Base-by-base conservation (phyloP, 2,329 filamentous ascomycete species). In the Cercospora brassicicola region DNA sequence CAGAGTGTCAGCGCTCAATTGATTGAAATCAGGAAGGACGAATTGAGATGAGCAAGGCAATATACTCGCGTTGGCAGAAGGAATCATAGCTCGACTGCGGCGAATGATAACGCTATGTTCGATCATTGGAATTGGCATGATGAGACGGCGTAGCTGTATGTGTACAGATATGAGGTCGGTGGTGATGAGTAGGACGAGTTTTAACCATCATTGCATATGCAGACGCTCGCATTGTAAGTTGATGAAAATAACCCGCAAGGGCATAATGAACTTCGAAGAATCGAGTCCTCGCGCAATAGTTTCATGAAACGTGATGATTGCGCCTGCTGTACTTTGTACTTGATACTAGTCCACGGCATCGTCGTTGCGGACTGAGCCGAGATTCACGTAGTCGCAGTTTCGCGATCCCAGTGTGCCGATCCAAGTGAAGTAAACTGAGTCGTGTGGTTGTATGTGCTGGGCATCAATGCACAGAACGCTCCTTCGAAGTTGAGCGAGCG, bases 391-490 rank as follows among this genome's bases (percentile, higher is more conserved):
- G 20, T 15, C 11, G 8, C 6, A 53, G 23, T 7, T 30, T 26
- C 20, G 45, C 45, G 48, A 15, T 28, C 36, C 6, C 15, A n/a
- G 36, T 42, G 36, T 42, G 36, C 36, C 36, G 36, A 39, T 53
- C 3, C 23, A 36, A 57, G 28, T 57, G 13, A 31, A 18, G 55
- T 5, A 6, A 28, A 48, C 31, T 51, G 62, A 64, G 11, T 64
- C 62, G 53, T 31, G 36, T 53, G 48, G 45, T 18, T 36, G 18
- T 23, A 23, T 9, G 4, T 31, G 53, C 39, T 48, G 62, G 62
- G 62, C 62, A 48, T 64, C 53, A 64, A 57, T 64, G 62, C 61
- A 42, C 4, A n/a, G 2, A 42, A 42, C 2, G 15, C 7, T 28
- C n/a, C 36, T 57, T 15, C 28, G 15, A 57, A 33, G 10, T 26